Evolutionary conservation across 257 asterid genomes (phyloP), one percentile per base, ranked within the genome.

Genomic region (Penstemon davidsonii): DNA sequence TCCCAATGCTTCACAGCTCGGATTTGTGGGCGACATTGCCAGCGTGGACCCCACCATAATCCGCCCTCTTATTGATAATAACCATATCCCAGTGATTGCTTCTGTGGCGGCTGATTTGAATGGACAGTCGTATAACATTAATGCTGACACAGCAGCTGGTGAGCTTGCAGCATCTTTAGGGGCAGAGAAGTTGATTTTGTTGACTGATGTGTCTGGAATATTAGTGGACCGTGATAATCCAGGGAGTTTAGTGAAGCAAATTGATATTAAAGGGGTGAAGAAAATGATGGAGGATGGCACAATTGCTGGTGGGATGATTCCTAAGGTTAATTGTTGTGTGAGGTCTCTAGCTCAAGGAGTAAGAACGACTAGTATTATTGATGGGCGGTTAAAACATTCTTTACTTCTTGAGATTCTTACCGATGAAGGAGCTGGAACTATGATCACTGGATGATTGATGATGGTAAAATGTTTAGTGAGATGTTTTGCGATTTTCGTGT

Each of bases 291-390:
- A 79, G 38, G 85, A 81, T 0, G 90, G 95, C 2, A 80, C 79
- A 79, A 79, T 90, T 42, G 90, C 73, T 0, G 92, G 97, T 62
- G 96, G 96, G 75, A 88, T 90, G 97, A 86, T 90, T 52, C 97
- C 96, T 0, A 88, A 90, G 73, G 92, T 90, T 4, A 80, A 81
- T 67, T 90, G 95, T 62, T 88, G 96, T 4, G 81, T 90, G 62
- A 85, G 95, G 79, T 84, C 95, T 44, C 61, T 90, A 7, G 91
- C 91, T 49, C 97, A 88, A 79, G 97, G 96, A 60, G 97, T 90
- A 15, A 71, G 81, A 67, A 90, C 96, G 0, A 81, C 92, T 0
- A 88, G 95, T 77, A 90, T 88, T 49, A 88, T 90, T 3, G 97
- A 88, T 19, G 96, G 96, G 52, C 78, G 95, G 62, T 56, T 88